Base-by-base conservation (phyloP, 108 stramenopile species). In the Mayamaea pseudoterrestris region DNA sequence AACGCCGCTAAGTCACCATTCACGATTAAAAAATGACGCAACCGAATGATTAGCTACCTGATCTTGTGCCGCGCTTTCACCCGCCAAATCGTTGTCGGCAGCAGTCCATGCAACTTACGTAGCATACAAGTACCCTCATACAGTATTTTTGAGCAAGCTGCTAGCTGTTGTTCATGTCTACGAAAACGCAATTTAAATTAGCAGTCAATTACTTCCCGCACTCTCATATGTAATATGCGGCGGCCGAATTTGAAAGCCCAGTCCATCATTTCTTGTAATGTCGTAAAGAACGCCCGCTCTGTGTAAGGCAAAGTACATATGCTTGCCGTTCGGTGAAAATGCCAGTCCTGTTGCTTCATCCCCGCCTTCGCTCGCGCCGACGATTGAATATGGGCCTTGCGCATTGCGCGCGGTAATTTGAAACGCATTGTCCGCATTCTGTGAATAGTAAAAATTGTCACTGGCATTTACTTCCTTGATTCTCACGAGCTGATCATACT, bases 251-350 rank as follows among this genome's bases (percentile, higher is more conserved):
- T 14, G 4, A 39, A 39, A 39, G 18, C 18, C 18, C 8, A 39
- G 8, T n/a, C 72, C 72, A 62, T 78, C 72, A 20, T 57, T 41
- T 34, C 72, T 56, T 55, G 54, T 49, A 37, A 78, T 30, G 5
- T 62, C 53, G 36, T 57, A 78, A n/a, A 78, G 27, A 8, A 63
- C n/a, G 30, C 69, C 69, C 26, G 14, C n/a, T 16, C 44, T 31
- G 39, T 81, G 80, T 42, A 61, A 71, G 20, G 70, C 69, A 24
- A 65, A 44, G 57, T 74, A 81, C 61, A 81, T 71, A 22, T 41
- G 58, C 0, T 11, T 65, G 18, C 46, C 53, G 47, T 77, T 65
- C 0, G 72, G 72, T 39, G 66, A 74, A 51, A 77, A 74, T 11
- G 80, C 58, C n/a, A 77, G 41, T 4, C 80, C 80, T 5, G 67